Evolutionary conservation across 1,139 yeast species (phyloP).

Genomic region (Pichia sp.): DNA sequence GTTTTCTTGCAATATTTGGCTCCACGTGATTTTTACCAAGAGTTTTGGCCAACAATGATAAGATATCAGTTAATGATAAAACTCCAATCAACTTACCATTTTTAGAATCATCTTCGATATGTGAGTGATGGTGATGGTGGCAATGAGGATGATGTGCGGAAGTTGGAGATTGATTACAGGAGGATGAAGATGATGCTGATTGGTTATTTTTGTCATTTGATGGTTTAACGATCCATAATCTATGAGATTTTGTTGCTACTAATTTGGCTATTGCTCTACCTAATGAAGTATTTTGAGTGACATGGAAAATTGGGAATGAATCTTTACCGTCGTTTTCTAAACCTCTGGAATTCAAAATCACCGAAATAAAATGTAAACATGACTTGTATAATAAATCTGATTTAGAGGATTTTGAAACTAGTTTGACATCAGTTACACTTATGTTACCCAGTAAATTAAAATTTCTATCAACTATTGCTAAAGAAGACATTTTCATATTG

Average conservation of each 20-base stretch:
- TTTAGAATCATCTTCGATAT: conserved; percentile 22
- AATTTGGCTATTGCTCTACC: conserved; percentile 89
- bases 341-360: conserved; percentile 81
- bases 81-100: conserved; percentile 85
- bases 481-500: conserved; percentile 71
- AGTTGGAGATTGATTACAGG: conserved; percentile 5
- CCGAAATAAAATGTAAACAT: conserved; percentile 80
- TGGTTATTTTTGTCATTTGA: conserved; percentile 6
- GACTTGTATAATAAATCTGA: conserved; percentile 73
- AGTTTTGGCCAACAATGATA: conserved; percentile 69
- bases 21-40: conserved; percentile 59
- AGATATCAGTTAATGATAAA: conserved; percentile 80
- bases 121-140: conserved; percentile 7
- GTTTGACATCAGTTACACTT: conserved; percentile 86
- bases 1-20: conserved; percentile 79
- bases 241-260: conserved; percentile 90
- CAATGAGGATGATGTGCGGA: conserved; percentile 4
- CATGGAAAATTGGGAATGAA: conserved; percentile 94
- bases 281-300: conserved; percentile 65
- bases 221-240: conserved; percentile 86
- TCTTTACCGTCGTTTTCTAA: conserved; percentile 83
- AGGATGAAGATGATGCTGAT: conserved; percentile 1
- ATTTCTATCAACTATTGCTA: conserved; percentile 86
- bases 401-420: conserved; percentile 78
- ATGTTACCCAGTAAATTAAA: conserved; percentile 79